These are phyloP conservation scores for Lactarius vividus DNA, from an alignment of 768 basidiomycete species.

Conservation along the genomic window DNA sequence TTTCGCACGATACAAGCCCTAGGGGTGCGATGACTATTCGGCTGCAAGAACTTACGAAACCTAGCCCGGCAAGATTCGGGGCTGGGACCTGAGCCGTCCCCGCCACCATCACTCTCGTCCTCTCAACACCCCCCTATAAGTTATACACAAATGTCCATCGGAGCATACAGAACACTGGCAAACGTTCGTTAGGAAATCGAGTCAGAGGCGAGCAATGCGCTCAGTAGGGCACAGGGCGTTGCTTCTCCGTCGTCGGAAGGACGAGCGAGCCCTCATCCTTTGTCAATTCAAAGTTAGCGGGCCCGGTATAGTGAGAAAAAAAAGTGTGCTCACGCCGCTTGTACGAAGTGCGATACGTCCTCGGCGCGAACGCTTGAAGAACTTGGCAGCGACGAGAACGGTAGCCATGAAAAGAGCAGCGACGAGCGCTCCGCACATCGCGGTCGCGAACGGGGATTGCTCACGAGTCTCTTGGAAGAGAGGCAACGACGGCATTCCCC, in stretches of 20 bases:
- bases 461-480: conserved; percentile 7
- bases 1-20: conserved; percentile 13
- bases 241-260: conserved; percentile 21
- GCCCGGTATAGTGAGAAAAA: not conserved
- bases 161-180: conserved; percentile 6
- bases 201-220: conserved; percentile 10
- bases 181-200: not conserved
- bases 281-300: conserved; percentile 8
- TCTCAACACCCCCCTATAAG: conserved; percentile 16
- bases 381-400: conserved; percentile 17
- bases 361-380: conserved; percentile 23
- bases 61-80: not conserved
- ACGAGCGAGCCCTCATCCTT: conserved; percentile 16
- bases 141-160: conserved; percentile 21
- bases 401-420: conserved; percentile 25
- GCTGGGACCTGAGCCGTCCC: not conserved
- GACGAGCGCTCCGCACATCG: conserved; percentile 26
- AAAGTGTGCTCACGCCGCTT: conserved; percentile 13
- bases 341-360: conserved; percentile 20
- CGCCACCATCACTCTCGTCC: not conserved
- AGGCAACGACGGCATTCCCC: conserved; percentile 19
- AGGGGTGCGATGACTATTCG: not conserved
- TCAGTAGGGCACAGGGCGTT: conserved; percentile 4
- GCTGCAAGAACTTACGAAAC: conserved; percentile 9
- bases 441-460: conserved; percentile 18